Base-by-base conservation (phyloP, 2,329 filamentous ascomycete genomes). In the Aspergillus tubingensis region DNA sequence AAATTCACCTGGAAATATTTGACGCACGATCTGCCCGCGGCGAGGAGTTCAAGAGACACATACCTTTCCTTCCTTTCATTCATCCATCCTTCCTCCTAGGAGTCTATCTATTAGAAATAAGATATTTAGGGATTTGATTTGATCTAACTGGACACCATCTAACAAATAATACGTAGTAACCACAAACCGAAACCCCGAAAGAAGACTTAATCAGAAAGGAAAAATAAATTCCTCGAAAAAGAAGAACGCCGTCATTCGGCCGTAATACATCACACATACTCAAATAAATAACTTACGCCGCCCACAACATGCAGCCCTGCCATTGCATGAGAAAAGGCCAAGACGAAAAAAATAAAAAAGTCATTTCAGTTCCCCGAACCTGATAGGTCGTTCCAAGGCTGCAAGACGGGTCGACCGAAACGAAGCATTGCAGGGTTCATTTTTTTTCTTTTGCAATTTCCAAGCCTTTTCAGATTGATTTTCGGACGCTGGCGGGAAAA, bases 391-490 rank as follows among this genome's bases (percentile, higher is more conserved):
- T 58, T 57, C 41, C 50, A 50, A 38, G 54, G 58, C 50, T 62
- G 57, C 57, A 54, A 60, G 57, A 60, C 51, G 52, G 62, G 56
- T 61, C 53, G 55, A 63, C 61, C 61, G 51, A 58, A 65, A 61
- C 56, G 65, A 64, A 65, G 59, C 55, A 62, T 53, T 61, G 62
- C 62, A 62, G 54, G 58, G 58, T 58, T 63, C 43, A 54, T 15
- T 30, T 23, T 23, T 60, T 5, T 36, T 36, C 1, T 5, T 36
- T 36, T 27, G 25, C 10, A 36, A 13, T 36, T 36, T 36, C 32
- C 32, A 13, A 36, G 25, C 25, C 32, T 11, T 36, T 3, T 36
- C 32, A 36, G 11, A 36, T 36, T 36, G 32, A 36, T 36, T 36
- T 36, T 36, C 50, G 48, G 56, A 41, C 30, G 60, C 55, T 48